Evolutionary conservation across 2,329 filamentous ascomycete genomes (phyloP).

Genomic region (Seiridium unicorne): DNA sequence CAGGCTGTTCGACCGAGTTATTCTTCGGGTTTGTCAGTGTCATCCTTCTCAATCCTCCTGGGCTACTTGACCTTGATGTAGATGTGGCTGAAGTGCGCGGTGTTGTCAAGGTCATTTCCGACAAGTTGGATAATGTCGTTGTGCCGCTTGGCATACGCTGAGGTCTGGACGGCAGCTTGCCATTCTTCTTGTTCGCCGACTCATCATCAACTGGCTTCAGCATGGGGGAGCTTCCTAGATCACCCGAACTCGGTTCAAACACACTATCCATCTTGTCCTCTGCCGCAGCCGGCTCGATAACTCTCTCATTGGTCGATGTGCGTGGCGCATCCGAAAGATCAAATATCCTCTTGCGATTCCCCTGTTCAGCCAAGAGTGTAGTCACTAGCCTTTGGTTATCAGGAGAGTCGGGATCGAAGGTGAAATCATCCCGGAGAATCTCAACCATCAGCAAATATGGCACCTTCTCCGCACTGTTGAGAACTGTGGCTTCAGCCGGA

Average conservation of each 20-base stretch:
- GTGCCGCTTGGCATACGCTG: slow-evolving; percentile 22
- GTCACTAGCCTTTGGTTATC: slow-evolving; percentile 68
- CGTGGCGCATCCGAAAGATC: slow-evolving; percentile 68
- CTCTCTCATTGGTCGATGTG: slow-evolving; percentile 38
- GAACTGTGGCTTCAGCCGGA: slow-evolving; percentile 77
- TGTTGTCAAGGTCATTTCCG: slow-evolving; percentile 60
- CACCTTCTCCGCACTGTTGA: slow-evolving; percentile 85
- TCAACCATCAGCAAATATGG: slow-evolving; percentile 85
- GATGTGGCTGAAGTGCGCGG: slow-evolving; percentile 69
- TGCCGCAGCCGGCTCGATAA: slow-evolving; percentile 35
- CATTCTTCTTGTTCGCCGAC: slow-evolving; percentile 33
- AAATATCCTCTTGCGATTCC: slow-evolving; percentile 60
- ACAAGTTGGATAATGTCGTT: slow-evolving; percentile 43
- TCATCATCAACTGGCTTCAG: slow-evolving; percentile 57
- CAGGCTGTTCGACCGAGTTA: slow-evolving; percentile 65
- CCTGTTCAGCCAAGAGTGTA: slow-evolving; percentile 56
- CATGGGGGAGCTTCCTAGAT: slow-evolving; percentile 72
- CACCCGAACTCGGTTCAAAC: slow-evolving; percentile 78
- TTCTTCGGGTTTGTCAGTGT: slow-evolving; percentile 56
- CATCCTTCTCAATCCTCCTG: slow-evolving; percentile 58
- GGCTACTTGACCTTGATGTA: slow-evolving; percentile 67
- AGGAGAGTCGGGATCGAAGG: slow-evolving; percentile 72
- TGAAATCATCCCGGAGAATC: slow-evolving; percentile 77
- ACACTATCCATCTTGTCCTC: slow-evolving; percentile 62
- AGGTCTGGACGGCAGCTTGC: slow-evolving; percentile 16